Evolutionary conservation across 2,329 filamentous ascomycete genomes (phyloP), one percentile per base, ranked within the genome.

Genomic region (Xylaria multiplex): DNA sequence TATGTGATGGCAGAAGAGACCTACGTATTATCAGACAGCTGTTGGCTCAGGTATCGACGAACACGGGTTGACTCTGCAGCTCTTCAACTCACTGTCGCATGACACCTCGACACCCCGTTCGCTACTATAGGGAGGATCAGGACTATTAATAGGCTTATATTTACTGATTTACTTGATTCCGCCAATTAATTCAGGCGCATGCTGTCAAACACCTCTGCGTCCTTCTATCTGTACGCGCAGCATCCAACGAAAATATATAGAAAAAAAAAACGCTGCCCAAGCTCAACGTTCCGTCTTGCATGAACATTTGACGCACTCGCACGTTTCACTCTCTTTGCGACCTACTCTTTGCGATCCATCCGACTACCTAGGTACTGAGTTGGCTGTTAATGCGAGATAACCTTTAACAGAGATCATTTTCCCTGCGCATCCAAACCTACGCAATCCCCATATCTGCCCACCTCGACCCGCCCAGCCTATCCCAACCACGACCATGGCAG

Each of bases 401-500:
- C 58, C 49, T 50, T 58, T 13, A 30, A 35, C 30, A 57, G 55
- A 42, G 53, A 22, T 32, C 45, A 37, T 57, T n/a, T 57, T 59
- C 14, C 43, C 60, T 57, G 53, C 58, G 61, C 58, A n/a, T 32
- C 59, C 6, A 46, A 54, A 37, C 49, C 54, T 59, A 50, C 49
- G 59, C 57, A 62, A 49, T 46, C 43, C 64, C 55, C 40, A 50
- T 45, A 64, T 46, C 66, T 46, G 50, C 61, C 56, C 55, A 52
- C 50, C 19, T 42, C 42, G 43, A 40, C 61, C n/a, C 6, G 37
- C 37, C n/a, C 46, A 6, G 16, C 48, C 46, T 49, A 22, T 35
- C 42, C 43, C 58, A 45, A 63, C 43, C 6, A 72, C 57, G 40
- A 65, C 45, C 43, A 74, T 77, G 76, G 73, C 74, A 69, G 76